phyloP scores from a whole-genome alignment of 495 filamentous ascomycete genomes.

The Hyaloscypha finlandica region DNA sequence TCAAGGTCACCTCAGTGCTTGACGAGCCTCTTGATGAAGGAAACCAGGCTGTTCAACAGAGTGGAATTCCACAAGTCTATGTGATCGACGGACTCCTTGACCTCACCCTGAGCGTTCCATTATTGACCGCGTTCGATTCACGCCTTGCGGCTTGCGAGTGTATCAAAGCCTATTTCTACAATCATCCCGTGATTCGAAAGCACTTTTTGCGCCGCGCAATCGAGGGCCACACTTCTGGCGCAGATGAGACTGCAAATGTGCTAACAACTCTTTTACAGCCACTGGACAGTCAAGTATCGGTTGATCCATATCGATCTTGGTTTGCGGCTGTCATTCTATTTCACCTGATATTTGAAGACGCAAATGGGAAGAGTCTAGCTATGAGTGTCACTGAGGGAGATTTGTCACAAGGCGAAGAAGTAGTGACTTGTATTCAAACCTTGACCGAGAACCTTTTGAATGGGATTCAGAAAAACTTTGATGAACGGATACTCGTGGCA shows the following conservation, averaged over 20 bases:
- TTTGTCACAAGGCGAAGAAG: slow-evolving; percentile 88
- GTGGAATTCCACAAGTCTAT: slow-evolving; percentile 65
- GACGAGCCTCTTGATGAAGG: slow-evolving; percentile 43
- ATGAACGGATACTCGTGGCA: slow-evolving; percentile 79
- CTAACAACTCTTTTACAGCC: slow-evolving; percentile 75
- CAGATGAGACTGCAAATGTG: slow-evolving; percentile 87
- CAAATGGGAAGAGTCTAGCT: slow-evolving; percentile 74
- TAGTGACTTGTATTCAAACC: slow-evolving; percentile 89
- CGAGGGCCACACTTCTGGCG: slow-evolving; percentile 76
- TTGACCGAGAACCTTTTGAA: slow-evolving; percentile 80
- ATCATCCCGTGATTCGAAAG: slow-evolving; percentile 73
- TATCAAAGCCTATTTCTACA: slow-evolving; percentile 86
- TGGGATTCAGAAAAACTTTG: slow-evolving; percentile 70
- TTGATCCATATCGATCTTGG: slow-evolving; percentile 91
- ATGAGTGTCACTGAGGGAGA: slow-evolving; percentile 88
- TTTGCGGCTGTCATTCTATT: slow-evolving; percentile 89
- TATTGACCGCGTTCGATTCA: slow-evolving; percentile 70
- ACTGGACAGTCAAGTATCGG: slow-evolving; percentile 50
- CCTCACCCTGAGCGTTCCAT: slow-evolving; percentile 68
- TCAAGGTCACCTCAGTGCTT: slow-evolving; percentile 64
- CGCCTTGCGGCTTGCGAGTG: slow-evolving; percentile 86
- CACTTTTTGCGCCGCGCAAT: slow-evolving; percentile 91
- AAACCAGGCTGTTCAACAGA: slow-evolving; percentile 48
- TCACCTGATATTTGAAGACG: slow-evolving; percentile 83
- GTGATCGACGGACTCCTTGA: slow-evolving; percentile 95